Base-by-base conservation (phyloP, 208 protist genomes). In the Dictyostelium gargantuum region DNA sequence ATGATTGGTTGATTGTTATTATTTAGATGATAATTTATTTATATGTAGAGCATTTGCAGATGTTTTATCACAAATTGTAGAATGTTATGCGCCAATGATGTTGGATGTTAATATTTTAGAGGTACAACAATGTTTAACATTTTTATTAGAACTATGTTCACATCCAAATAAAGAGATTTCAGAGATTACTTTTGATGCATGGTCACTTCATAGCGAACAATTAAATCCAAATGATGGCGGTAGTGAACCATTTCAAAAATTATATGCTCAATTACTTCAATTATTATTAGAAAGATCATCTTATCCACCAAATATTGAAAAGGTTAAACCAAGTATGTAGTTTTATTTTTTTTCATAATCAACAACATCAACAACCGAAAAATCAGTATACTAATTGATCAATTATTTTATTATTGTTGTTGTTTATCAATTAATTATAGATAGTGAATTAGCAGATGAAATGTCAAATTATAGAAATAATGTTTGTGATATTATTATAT, bases 41-140 rank as follows among this genome's bases (percentile, higher is more conserved):
- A 74, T 85, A 46, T 56, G 54, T 72, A 66, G 79, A 68, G 29
- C 50, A 61, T 89, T 89, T 75, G 46, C 82, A 77, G 82, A 89
- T 13, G 32, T 77, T n/a, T n/a, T 89, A 23, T 89, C 82, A 79
- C 82, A 89, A 50, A 89, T 89, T 79, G 82, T 77, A 48, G 68
- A 89, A n/a, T 89, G 82, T 66, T 89, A 89, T 89, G 56, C 82
- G 68, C 82, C 82, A 13, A 75, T 89, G 9, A 89, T 89, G 35
- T 56, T 58, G 3, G 68, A 89, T 52, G 38, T 66, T 19, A 66
- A 29, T 15, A 89, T 50, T 38, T 26, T 19, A 66, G 82, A 76
- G 2, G 50, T 61, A 29, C 82, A 89, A 66, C 63, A 79, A 74
- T 44, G 73, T 35, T 46, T 89, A 21, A n/a, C 63, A 50, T 89